Percentiles rank a stretch among this genome's conserved stretches.
These are phyloP conservation scores for Collybia nuda DNA, from an alignment of 768 basidiomycete genomes.

Conservation along the genomic window DNA sequence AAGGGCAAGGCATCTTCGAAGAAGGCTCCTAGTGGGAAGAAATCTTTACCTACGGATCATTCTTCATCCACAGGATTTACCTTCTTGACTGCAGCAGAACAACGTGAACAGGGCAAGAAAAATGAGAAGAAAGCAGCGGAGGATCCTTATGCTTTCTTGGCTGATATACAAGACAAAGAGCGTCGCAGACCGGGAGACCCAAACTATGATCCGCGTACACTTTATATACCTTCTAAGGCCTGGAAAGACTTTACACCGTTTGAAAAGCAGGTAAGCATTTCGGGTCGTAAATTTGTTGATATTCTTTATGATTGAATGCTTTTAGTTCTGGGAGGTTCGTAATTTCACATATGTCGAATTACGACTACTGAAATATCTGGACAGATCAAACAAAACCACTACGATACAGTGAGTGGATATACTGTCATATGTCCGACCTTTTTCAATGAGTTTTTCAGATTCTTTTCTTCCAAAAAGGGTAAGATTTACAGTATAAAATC, in stretches of 20 bases:
- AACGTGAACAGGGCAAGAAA: constrained; percentile 72
- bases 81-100: constrained; percentile 86
- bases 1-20: constrained; percentile 25
- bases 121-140: constrained; percentile 81
- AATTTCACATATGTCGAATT: not conserved
- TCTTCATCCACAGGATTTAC: constrained; percentile 28
- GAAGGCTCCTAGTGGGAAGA: constrained; percentile 23
- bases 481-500: constrained; percentile 11
- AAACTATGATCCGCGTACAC: constrained; percentile 87
- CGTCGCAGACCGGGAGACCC: constrained; percentile 74
- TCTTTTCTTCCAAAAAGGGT: constrained; percentile 99
- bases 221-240: constrained; percentile 72
- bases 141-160: constrained; percentile 73
- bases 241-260: constrained; percentile 93
- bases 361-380: not conserved
- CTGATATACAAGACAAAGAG: constrained; percentile 79
- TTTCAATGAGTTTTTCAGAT: constrained; percentile 43
- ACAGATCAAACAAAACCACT: constrained; percentile 96
- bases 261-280: constrained; percentile 71
- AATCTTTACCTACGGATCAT: constrained; percentile 15
- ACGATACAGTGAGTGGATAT: constrained; percentile 71
- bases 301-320: constrained; percentile 2
- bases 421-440: constrained; percentile 14
- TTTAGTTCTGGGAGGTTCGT: constrained; percentile 74
- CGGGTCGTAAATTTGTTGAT: not conserved